Percentiles rank a stretch among this genome's conserved stretches.
These are phyloP conservation scores for Plenodomus biglobosus DNA, from an alignment of 2,329 filamentous ascomycete species.

Conservation along the genomic window DNA sequence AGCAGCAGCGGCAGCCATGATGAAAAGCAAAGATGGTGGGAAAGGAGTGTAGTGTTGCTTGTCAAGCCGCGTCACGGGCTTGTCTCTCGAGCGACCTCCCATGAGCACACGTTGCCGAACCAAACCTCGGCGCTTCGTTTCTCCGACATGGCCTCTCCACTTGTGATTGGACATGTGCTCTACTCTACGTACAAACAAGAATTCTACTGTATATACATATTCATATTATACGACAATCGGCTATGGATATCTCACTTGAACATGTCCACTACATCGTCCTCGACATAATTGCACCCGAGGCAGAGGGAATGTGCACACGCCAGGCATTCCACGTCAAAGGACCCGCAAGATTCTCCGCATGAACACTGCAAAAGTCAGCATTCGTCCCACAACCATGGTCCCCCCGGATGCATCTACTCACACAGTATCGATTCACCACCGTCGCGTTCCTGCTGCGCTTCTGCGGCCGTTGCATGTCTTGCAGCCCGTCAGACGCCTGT, in stretches of 20 bases:
- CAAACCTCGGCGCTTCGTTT: conserved; percentile 27
- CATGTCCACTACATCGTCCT: too few relatives aligned
- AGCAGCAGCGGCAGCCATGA: conserved; percentile 43
- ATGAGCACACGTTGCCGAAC: conserved; percentile 32
- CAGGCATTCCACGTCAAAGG: conserved; percentile 5
- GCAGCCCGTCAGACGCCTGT: neutral
- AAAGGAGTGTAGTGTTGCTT: conserved; percentile 31
- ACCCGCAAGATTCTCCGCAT: conserved; percentile 1
- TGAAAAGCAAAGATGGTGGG: conserved; percentile 22
- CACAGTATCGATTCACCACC: conserved; percentile 5
- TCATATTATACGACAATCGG: too few relatives aligned
- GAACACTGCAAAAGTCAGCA: conserved; percentile 9
- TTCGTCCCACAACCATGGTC: too few relatives aligned
- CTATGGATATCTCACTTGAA: too few relatives aligned
- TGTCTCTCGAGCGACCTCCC: conserved; percentile 21
- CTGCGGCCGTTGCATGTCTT: neutral
- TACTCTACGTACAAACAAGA: too few relatives aligned
- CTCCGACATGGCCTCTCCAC: conserved; percentile 16
- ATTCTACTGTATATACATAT: too few relatives aligned
- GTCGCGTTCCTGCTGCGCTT: neutral
- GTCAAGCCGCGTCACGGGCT: conserved; percentile 37
- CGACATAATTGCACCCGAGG: conserved; percentile 1
- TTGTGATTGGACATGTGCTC: too few relatives aligned
- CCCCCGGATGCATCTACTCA: conserved; percentile 1
- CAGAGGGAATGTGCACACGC: conserved; percentile 10